Evolutionary conservation across 148 eudicot species (phyloP), one percentile per base, ranked within the genome.

Genomic region (Spergularia marina): DNA sequence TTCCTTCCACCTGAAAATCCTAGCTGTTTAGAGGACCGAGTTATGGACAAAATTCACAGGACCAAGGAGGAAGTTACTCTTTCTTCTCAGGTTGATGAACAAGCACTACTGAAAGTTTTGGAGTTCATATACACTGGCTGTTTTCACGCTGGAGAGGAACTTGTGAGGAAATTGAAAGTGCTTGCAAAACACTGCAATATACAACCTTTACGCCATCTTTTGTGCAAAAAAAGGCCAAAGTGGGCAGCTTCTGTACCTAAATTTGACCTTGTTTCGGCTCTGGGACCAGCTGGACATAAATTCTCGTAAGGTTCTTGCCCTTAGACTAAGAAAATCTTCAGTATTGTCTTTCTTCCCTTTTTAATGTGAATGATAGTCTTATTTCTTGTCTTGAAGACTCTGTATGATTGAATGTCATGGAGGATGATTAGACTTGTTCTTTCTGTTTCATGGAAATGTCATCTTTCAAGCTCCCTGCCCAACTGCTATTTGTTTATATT

Each of bases 111-210:
- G 78, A 94, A 90, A 82, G 53, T 94, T 76, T 78, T 91, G 82
- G 89, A 90, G 57, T 94, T 75, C 80, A 80, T 90, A 36, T 94
- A 91, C 81, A 80, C 82, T 16, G 98, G 97, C 67, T 74, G 87
- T 84, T 39, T 86, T 54, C 83, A 87, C 81, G 91, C 83, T 16
- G 84, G 75, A 65, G 87, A 75, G 72, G 89, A 80, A 57, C 80
- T 76, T 65, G 78, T 85, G 75, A 87, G 83, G 57, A 91, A 85
- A 83, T 78, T 91, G 70, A 91, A 84, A 87, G 49, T 84, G 58
- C 77, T 94, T 47, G 89, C 93, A 23, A 88, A 77, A 81, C 87
- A 85, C 67, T 91, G 95, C 73, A 82, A 87, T 65, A 80, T 91
- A 82, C 87, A 90, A 52, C 72, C 79, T 78, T 75, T 94, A 58